Percentiles rank a stretch among this genome's conserved stretches.
Conservation (phyloP, 2,329 filamentous ascomycete species). For the Ambrosiella cleistominuta region DNA sequence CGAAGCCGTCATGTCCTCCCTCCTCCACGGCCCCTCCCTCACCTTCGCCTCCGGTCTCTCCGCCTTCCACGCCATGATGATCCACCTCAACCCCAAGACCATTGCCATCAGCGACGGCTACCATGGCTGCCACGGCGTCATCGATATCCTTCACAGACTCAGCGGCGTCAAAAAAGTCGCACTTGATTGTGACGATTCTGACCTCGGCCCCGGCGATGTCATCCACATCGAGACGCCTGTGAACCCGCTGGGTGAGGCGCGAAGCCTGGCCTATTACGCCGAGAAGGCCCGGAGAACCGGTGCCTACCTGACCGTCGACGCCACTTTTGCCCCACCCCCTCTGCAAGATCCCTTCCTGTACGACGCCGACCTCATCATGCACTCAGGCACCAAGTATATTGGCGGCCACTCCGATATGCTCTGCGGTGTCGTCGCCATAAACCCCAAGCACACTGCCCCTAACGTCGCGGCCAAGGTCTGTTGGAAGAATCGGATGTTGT, state of each 20-base stretch:
- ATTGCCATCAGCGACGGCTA: conserved; percentile 76
- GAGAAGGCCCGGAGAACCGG: conserved; percentile 53
- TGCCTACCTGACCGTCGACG: conserved; percentile 66
- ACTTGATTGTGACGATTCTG: conserved; percentile 47
- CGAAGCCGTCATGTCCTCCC: conserved; percentile 59
- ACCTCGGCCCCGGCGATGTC: conserved; percentile 60
- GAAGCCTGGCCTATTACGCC: conserved; percentile 54
- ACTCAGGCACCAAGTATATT: conserved; percentile 89
- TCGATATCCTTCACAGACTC: conserved; percentile 55
- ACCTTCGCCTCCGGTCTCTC: conserved; percentile 75
- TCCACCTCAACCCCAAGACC: conserved; percentile 65
- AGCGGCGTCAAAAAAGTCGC: conserved; percentile 56
- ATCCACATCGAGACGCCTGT: conserved; percentile 86
- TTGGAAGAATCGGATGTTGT: conserved; percentile 43
- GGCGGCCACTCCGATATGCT: conserved; percentile 90
- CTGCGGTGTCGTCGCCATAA: conserved; percentile 62
- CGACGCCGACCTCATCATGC: conserved; percentile 78
- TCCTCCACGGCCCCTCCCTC: conserved; percentile 52
- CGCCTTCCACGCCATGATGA: conserved; percentile 73
- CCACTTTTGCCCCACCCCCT: conserved; percentile 82
- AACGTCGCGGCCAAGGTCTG: conserved; percentile 18
- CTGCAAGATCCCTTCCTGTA: conserved; percentile 68
- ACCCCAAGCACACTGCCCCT: conserved; percentile 25
- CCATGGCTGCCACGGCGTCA: conserved; percentile 82
- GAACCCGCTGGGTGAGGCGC: conserved; percentile 75